A percentile compares a stretch with the other conserved stretches of the same genome.
These are phyloP conservation scores for Chlamydomonas sp. DNA, from an alignment of 139 green algal species.

Conservation along the genomic window DNA sequence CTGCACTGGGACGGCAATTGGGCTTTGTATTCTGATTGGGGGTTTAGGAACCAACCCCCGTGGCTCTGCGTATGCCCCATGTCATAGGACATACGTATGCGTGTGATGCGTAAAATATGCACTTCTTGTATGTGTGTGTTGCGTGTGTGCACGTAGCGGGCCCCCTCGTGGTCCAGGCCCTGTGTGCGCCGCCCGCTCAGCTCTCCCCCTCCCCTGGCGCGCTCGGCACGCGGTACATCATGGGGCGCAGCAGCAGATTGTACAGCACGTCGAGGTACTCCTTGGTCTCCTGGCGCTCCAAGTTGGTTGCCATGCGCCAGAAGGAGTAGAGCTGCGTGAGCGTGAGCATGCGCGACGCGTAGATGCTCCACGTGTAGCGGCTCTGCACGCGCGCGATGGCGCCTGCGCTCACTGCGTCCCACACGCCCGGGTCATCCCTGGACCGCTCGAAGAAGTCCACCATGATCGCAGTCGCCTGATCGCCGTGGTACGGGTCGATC, in stretches of 20 bases:
- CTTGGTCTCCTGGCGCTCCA: slow-evolving; percentile 61
- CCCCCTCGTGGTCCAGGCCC: too few species aligned
- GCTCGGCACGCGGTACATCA: too few species aligned
- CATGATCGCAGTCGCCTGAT: slow-evolving; percentile 50
- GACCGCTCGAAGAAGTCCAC: slow-evolving; percentile 72
- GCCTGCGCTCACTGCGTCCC: slow-evolving; percentile 36
- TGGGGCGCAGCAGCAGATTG: slow-evolving; percentile 50
- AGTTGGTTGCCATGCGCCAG: slow-evolving; percentile 51
- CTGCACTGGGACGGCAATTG: too few species aligned
- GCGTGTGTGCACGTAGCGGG: too few species aligned
- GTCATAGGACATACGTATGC: too few species aligned
- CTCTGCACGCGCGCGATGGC: background rate
- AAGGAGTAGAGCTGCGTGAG: slow-evolving; percentile 63
- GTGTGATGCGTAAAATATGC: too few species aligned
- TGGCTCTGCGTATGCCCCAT: too few species aligned
- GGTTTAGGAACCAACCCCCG: too few species aligned
- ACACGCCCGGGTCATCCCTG: slow-evolving; percentile 25
- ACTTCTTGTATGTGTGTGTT: too few species aligned
- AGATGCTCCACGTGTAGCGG: background rate
- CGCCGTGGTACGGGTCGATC: slow-evolving; percentile 71
- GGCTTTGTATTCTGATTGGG: too few species aligned
- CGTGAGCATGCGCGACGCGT: slow-evolving; percentile 49
- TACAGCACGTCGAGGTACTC: slow-evolving; percentile 77
- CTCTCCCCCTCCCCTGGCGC: too few species aligned
- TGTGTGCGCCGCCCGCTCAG: too few species aligned